phyloP scores from a whole-genome alignment of 768 basidiomycete species.

The Tubosaeta sp. region DNA sequence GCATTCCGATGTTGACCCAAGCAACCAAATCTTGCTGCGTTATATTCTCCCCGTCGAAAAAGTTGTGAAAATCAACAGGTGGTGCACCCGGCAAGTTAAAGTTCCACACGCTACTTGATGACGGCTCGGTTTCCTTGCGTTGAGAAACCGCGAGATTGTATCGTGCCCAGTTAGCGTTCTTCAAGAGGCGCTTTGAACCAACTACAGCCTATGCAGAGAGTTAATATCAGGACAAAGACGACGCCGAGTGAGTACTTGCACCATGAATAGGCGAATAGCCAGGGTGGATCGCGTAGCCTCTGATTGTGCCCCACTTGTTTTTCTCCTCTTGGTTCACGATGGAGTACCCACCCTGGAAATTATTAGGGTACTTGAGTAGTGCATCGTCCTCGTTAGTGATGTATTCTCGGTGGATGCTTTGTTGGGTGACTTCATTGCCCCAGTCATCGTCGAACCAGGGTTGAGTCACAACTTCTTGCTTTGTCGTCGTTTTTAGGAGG shows the following conservation, averaged over 20 bases:
- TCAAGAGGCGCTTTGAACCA: constrained; percentile 53
- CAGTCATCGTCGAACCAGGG: constrained; percentile 60
- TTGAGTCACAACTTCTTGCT: constrained; percentile 44
- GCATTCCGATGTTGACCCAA: constrained; percentile 65
- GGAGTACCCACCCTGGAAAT: constrained; percentile 55
- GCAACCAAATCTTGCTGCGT: constrained; percentile 62
- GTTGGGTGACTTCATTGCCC: constrained; percentile 51
- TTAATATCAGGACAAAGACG: not conserved
- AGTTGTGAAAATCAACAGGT: constrained; percentile 54
- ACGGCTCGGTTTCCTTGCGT: constrained; percentile 59
- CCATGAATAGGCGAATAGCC: constrained; percentile 51
- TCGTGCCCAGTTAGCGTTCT: constrained; percentile 65
- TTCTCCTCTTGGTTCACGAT: constrained; percentile 50
- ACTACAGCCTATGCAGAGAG: constrained; percentile 42
- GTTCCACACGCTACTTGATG: constrained; percentile 58
- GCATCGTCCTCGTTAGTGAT: constrained; percentile 51
- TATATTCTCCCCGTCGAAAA: constrained; percentile 62
- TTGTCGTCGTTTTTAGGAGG: constrained; percentile 46
- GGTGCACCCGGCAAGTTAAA: constrained; percentile 55
- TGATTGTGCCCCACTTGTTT: constrained; percentile 54
- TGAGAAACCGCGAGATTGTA: constrained; percentile 56
- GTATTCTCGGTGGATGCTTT: constrained; percentile 44
- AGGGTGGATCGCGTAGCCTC: constrained; percentile 61
- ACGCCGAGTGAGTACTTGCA: constrained; percentile 22
- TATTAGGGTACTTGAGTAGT: constrained; percentile 46